Evolutionary conservation across 345 rosid species (phyloP), one percentile per base, ranked within the genome.

Genomic region (Streptanthus diversifolius): DNA sequence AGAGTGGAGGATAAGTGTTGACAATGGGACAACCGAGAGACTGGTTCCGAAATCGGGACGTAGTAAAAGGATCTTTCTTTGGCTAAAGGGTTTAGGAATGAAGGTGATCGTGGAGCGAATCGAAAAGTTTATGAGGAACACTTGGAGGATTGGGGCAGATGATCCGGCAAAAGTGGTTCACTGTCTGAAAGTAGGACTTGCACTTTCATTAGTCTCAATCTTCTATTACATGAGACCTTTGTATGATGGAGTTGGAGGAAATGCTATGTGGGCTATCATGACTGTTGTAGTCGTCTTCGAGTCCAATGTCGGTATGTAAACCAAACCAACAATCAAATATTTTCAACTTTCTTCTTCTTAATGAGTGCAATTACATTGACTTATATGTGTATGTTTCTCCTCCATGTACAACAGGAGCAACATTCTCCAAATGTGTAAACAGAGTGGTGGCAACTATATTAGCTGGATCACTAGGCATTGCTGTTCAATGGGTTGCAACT

Each of bases 191-290:
- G 91, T 88, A 33, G 96, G 96, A 52, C 30, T 90, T 64, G 87
- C 91, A 27, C 84, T 90, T 55, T 74, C 88, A 7, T 25, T 88
- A 30, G 93, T 90, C 24, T 88, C 93, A 24, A 72, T 90, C 25
- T 83, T 90, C 48, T 88, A 88, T 82, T 90, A 86, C 73, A 74
- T 77, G 87, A 83, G 87, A 73, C 93, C 96, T 51, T 79, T 90
- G 73, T 84, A 84, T 66, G 83, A 86, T 17, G 86, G 87, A 15
- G 68, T 86, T 60, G 91, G 93, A 55, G 83, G 87, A 8, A 86
- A 83, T 80, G 88, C 85, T 36, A 80, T 86, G 85, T 90, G 91
- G 93, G 93, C 93, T 40, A 77, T 90, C 35, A 88, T 90, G 90
- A 88, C 93, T 0, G 96, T 88, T 36, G 92, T 87, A 4, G 90